Evolutionary conservation across 1,284 basidiomycete genomes (phyloP).

Genomic region (Cystobasidiaceae sp.): DNA sequence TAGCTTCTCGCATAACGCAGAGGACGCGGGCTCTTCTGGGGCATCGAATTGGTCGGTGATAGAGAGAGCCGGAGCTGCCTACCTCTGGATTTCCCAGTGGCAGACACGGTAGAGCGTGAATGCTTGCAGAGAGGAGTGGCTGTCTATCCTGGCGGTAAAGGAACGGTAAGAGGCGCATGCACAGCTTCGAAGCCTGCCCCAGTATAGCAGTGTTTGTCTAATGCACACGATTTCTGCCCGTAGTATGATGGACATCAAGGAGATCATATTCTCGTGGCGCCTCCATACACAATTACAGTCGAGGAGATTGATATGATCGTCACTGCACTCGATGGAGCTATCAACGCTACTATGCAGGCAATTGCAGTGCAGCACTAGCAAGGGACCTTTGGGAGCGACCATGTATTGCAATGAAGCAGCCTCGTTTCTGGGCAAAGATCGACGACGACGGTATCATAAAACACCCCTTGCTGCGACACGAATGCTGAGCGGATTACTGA

Average conservation of each 20-base stretch:
- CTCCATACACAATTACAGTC: conserved; percentile 43
- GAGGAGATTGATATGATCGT: conserved; percentile 40
- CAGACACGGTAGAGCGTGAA: conserved; percentile 37
- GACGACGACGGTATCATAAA: no score
- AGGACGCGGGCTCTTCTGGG: conserved; percentile 75
- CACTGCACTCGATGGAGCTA: conserved; percentile 32
- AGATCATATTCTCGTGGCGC: conserved; percentile 45
- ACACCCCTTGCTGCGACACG: no score
- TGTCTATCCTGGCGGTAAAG: conserved; percentile 41
- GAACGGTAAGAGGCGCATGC: conserved; percentile 31
- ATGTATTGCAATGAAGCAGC: no score
- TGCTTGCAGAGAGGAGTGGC: conserved; percentile 38
- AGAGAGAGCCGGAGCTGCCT: conserved; percentile 39
- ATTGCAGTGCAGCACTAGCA: no score
- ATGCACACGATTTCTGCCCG: neutral
- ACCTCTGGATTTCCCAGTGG: conserved; percentile 34
- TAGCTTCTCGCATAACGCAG: conserved; percentile 68
- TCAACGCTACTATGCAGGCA: neutral
- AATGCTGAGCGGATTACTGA: no score
- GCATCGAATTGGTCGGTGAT: conserved; percentile 59
- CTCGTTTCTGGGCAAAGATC: no score
- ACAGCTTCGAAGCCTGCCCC: no score
- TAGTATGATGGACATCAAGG: conserved; percentile 42
- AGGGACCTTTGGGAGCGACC: no score
- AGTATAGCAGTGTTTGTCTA: neutral